Evolutionary conservation across 2,329 filamentous ascomycete genomes (phyloP).

Genomic region (Harringtonia lauricola): DNA sequence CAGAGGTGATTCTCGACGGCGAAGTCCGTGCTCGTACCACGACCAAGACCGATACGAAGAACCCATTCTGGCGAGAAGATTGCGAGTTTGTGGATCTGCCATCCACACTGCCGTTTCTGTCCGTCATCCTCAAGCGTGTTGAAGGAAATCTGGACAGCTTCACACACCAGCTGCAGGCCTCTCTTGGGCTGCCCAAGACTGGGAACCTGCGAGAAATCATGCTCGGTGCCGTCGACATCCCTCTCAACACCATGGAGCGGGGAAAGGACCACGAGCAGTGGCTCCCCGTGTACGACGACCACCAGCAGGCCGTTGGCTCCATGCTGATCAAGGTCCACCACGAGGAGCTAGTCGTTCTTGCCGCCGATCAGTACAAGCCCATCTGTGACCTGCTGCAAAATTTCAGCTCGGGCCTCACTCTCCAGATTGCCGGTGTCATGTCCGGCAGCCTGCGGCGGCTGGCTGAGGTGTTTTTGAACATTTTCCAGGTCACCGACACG

Average conservation of each 20-base stretch:
- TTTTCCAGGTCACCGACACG: conserved; percentile 84
- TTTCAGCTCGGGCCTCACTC: conserved; percentile 73
- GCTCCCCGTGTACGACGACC: conserved; percentile 71
- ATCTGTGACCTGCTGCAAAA: conserved; percentile 75
- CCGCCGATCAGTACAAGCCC: conserved; percentile 73
- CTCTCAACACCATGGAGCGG: conserved; percentile 65
- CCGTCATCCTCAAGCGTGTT: conserved; percentile 59
- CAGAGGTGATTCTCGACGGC: conserved; percentile 69
- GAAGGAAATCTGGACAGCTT: conserved; percentile 37
- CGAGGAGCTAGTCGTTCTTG: conserved; percentile 82
- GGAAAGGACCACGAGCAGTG: conserved; percentile 77
- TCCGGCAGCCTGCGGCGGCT: conserved; percentile 69
- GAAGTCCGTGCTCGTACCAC: conserved; percentile 68
- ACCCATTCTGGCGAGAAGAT: conserved; percentile 74
- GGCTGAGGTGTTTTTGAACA: conserved; percentile 80
- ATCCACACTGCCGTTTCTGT: conserved; percentile 55
- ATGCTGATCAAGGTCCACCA: conserved; percentile 75
- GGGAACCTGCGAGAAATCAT: conserved; percentile 37
- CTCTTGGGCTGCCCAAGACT: conserved; percentile 29
- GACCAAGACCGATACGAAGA: conserved; percentile 58
- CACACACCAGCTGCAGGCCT: conserved; percentile 31
- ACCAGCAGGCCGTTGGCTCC: conserved; percentile 66
- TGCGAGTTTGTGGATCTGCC: conserved; percentile 69
- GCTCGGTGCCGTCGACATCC: conserved; percentile 69
- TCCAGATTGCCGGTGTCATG: conserved; percentile 71